Evolutionary conservation across 2,329 filamentous ascomycete genomes (phyloP).

Genomic region (Aspergillus awamori): DNA sequence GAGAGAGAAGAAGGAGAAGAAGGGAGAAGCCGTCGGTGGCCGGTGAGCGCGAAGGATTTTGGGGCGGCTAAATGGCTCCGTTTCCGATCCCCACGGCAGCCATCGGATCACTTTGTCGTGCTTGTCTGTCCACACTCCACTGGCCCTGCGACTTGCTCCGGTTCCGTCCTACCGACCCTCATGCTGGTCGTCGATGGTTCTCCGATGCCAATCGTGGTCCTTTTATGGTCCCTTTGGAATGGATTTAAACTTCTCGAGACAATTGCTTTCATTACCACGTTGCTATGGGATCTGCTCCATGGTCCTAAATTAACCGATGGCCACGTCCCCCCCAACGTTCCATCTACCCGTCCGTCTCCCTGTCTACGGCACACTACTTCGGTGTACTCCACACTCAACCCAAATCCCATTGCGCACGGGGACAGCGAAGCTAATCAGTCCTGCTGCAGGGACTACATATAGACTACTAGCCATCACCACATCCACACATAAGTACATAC

Average conservation of each 20-base stretch:
- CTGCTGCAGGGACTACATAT: not conserved
- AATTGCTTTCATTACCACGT: not conserved
- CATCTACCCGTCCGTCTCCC: not conserved
- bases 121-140: not conserved
- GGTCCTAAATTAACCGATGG: not conserved
- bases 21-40: constrained; percentile 20
- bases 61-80: constrained; percentile 24
- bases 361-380: not conserved
- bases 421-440: constrained; percentile 2
- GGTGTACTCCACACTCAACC: not conserved
- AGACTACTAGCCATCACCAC: not conserved
- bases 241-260: not conserved
- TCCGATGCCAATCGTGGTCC: not conserved
- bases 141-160: not conserved
- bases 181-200: not conserved
- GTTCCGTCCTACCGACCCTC: not conserved
- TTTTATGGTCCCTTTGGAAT: too few species aligned
- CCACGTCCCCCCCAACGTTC: not conserved
- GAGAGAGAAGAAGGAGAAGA: constrained; percentile 19
- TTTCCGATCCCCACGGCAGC: constrained; percentile 26
- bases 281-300: not conserved
- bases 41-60: constrained; percentile 25
- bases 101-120: not conserved
- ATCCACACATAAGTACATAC: constrained; percentile 9
- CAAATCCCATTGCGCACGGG: constrained; percentile 2